Evolutionary conservation across 2,329 filamentous ascomycete genomes (phyloP).

Genomic region (Diplodia mutila): DNA sequence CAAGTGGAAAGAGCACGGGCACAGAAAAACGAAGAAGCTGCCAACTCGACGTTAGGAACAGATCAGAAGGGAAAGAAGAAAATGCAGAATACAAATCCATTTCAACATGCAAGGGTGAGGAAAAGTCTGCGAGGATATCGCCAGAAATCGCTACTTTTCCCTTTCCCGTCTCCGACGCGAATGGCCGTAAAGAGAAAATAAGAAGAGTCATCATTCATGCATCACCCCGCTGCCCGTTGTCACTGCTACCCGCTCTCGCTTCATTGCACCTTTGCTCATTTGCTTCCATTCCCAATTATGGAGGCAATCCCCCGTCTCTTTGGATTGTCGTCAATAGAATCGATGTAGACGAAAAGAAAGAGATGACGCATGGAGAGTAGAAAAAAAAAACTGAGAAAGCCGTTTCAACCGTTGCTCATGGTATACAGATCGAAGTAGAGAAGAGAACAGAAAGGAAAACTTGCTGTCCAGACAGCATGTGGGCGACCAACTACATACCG

Average conservation of each 20-base stretch:
- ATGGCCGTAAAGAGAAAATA: not conserved
- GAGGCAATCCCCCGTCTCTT: not conserved
- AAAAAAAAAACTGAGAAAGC: not conserved
- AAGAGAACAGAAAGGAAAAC: slow-evolving; percentile 8
- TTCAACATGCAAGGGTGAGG: not conserved
- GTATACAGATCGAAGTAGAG: slow-evolving; percentile 4
- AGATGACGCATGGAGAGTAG: not conserved
- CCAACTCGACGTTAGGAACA: not conserved
- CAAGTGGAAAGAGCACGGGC: not conserved
- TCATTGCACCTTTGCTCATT: not conserved
- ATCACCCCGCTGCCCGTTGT: not conserved
- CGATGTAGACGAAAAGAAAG: not conserved
- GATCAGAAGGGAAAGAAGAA: not conserved
- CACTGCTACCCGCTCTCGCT: not conserved
- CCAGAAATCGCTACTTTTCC: not conserved
- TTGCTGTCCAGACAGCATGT: slow-evolving; percentile 3
- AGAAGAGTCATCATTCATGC: not conserved
- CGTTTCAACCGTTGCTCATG: slow-evolving; percentile 9
- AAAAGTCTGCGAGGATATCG: not conserved
- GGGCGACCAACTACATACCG: not conserved
- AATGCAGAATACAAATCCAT: not conserved
- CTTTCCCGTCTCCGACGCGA: not conserved
- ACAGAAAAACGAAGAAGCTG: not conserved
- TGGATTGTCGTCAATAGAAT: not conserved
- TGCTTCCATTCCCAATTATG: not conserved